A percentile compares a stretch with the other conserved stretches of the same genome.
These are phyloP conservation scores for Alternaria rosae DNA, from an alignment of 2,329 filamentous ascomycete species.

Conservation along the genomic window DNA sequence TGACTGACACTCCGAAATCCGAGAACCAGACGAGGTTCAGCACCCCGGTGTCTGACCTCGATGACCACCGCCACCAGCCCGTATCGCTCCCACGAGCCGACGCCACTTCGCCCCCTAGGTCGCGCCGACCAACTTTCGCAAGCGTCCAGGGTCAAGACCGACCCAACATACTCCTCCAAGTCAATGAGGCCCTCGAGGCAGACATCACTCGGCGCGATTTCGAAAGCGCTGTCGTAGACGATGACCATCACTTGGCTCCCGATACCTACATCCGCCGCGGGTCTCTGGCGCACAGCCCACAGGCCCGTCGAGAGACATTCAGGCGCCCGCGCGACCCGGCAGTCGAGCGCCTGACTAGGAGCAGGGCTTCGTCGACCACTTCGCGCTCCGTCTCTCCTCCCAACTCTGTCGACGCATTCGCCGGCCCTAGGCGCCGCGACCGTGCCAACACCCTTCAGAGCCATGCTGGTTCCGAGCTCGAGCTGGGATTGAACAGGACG, in stretches of 20 bases:
- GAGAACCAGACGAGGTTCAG: constrained; percentile 72
- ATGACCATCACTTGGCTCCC: constrained; percentile 61
- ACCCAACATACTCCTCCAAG: constrained; percentile 54
- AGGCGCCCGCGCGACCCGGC: constrained; percentile 49
- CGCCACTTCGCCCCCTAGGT: constrained; percentile 58
- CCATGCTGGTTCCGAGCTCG: constrained; percentile 58
- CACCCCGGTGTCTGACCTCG: constrained; percentile 79
- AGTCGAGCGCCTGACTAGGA: constrained; percentile 47
- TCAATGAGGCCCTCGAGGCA: constrained; percentile 55
- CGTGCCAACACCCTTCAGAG: constrained; percentile 73
- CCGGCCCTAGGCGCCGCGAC: constrained; percentile 84
- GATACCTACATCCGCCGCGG: constrained; percentile 58
- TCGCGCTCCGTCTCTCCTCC: constrained; percentile 83
- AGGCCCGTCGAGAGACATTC: constrained; percentile 54
- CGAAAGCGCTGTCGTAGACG: constrained; percentile 83
- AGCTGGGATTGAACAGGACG: constrained; percentile 71
- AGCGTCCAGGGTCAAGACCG: constrained; percentile 62
- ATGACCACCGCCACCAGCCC: constrained; percentile 81
- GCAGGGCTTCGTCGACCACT: constrained; percentile 59
- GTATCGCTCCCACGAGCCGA: constrained; percentile 67
- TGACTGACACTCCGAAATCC: constrained; percentile 69
- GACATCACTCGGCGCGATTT: constrained; percentile 74
- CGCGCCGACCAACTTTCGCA: constrained; percentile 75
- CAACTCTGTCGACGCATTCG: constrained; percentile 97
- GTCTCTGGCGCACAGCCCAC: constrained; percentile 52